phyloP scores from a whole-genome alignment of 23 red algal species.

The Pyropia yezoensis region DNA sequence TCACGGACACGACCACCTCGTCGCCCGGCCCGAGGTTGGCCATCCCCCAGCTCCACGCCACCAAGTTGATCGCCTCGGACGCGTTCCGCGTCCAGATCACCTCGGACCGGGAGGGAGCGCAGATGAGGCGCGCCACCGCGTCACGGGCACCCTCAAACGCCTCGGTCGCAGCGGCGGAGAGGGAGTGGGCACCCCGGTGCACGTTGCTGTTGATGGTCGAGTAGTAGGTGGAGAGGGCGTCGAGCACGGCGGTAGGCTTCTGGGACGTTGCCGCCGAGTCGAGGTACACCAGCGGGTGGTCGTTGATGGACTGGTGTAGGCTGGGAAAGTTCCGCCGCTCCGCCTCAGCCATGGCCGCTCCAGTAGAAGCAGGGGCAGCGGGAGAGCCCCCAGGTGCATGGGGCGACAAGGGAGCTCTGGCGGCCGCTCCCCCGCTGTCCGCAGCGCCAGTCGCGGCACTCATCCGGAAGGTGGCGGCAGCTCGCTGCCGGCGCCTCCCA shows the following conservation, averaged over 20 bases:
- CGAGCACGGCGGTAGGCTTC: slow-evolving; percentile 82
- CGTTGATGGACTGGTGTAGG: slow-evolving; percentile 41
- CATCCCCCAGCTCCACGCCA: slow-evolving; percentile 76
- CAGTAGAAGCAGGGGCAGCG: no score
- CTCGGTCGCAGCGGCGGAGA: slow-evolving; percentile 86
- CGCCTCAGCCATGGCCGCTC: not conserved
- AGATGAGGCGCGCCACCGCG: slow-evolving; percentile 48
- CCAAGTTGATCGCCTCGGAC: slow-evolving; percentile 92
- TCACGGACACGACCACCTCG: slow-evolving; percentile 75
- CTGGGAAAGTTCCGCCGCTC: slow-evolving; percentile 30
- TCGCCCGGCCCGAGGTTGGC: slow-evolving; percentile 67
- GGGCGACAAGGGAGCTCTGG: no score
- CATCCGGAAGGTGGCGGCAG: no score
- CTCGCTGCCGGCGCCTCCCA: no score
- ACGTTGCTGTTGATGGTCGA: slow-evolving; percentile 79
- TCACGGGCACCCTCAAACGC: slow-evolving; percentile 74
- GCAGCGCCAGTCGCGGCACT: no score
- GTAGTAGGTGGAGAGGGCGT: slow-evolving; percentile 82
- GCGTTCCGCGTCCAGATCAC: slow-evolving; percentile 95
- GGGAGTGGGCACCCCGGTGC: slow-evolving; percentile 86
- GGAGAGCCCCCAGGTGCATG: no score
- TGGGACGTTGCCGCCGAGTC: slow-evolving; percentile 98
- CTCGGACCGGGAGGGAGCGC: slow-evolving; percentile 56
- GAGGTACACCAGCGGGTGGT: slow-evolving; percentile 79
- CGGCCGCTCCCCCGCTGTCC: no score